These are phyloP conservation scores for Jaapia argillacea DNA, from an alignment of 768 basidiomycete species.

Conservation along the genomic window DNA sequence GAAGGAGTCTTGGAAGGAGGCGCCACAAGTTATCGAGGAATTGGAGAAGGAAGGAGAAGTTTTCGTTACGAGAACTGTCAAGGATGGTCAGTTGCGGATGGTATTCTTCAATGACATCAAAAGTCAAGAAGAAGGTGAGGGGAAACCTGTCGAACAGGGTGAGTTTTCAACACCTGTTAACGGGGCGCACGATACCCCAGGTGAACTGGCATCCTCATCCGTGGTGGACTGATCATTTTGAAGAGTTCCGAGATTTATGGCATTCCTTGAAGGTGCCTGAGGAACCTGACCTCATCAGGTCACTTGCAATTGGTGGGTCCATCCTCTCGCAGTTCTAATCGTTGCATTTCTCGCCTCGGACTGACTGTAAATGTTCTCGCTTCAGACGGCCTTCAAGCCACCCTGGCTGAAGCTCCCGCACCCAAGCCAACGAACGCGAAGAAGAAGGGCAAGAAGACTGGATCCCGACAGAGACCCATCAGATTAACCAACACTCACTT, in stretches of 20 bases:
- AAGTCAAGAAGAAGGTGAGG: slow-evolving; percentile 61
- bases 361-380: neutral
- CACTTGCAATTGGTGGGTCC: slow-evolving; percentile 59
- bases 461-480: slow-evolving; percentile 61
- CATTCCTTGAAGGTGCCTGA: slow-evolving; percentile 77
- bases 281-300: slow-evolving; percentile 71
- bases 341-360: neutral
- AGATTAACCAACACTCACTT: slow-evolving; percentile 87
- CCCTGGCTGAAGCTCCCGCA: slow-evolving; percentile 49
- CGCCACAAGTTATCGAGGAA: slow-evolving; percentile 75
- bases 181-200: too few relatives aligned
- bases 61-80: slow-evolving; percentile 75
- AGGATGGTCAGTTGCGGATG: slow-evolving; percentile 75
- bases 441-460: slow-evolving; percentile 78
- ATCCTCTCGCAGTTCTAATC: slow-evolving; percentile 4
- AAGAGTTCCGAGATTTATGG: slow-evolving; percentile 88
- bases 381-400: slow-evolving; percentile 73
- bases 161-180: slow-evolving; percentile 11
- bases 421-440: slow-evolving; percentile 44
- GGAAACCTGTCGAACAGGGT: slow-evolving; percentile 76
- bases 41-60: slow-evolving; percentile 86
- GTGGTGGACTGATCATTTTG: neutral
- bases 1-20: slow-evolving; percentile 89
- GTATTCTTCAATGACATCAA: slow-evolving; percentile 90
- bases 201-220: neutral